phyloP scores from a whole-genome alignment of 2,329 filamentous ascomycete species.

The Chaetomium sp. region DNA sequence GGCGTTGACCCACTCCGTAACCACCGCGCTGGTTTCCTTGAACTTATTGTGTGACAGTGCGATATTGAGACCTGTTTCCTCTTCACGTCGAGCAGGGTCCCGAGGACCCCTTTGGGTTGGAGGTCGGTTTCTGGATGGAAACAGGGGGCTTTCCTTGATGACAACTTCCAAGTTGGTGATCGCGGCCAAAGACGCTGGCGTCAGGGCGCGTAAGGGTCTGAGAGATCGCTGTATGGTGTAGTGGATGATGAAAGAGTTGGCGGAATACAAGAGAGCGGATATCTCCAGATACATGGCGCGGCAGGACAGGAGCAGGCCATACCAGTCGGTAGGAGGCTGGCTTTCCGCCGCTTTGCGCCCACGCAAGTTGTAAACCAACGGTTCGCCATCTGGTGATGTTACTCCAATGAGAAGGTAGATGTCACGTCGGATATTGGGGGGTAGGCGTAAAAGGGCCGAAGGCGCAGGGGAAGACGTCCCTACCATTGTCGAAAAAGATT shows the following conservation, averaged over 20 bases:
- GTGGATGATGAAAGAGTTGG: background rate
- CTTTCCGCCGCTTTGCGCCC: background rate
- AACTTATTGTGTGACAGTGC: no score
- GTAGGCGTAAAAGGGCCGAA: background rate
- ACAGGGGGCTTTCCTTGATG: background rate
- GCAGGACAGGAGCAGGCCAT: background rate
- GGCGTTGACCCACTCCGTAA: slow-evolving; percentile 9
- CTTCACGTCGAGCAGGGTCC: background rate
- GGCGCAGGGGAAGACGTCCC: no score
- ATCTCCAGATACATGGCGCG: background rate
- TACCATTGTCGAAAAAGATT: no score
- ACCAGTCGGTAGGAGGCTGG: background rate
- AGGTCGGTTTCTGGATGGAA: background rate
- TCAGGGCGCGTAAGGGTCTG: background rate
- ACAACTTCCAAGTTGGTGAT: background rate
- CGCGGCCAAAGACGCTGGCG: background rate
- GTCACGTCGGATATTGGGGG: background rate
- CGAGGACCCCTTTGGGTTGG: background rate
- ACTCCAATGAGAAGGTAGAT: background rate
- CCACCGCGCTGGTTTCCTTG: slow-evolving; percentile 1
- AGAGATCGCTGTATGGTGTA: background rate
- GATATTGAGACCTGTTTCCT: background rate
- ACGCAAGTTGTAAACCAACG: background rate
- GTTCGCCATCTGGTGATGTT: background rate
- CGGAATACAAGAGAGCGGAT: background rate